Evolutionary conservation across 1,284 basidiomycete species (phyloP).

Genomic region (Singerocomus inundabilis): DNA sequence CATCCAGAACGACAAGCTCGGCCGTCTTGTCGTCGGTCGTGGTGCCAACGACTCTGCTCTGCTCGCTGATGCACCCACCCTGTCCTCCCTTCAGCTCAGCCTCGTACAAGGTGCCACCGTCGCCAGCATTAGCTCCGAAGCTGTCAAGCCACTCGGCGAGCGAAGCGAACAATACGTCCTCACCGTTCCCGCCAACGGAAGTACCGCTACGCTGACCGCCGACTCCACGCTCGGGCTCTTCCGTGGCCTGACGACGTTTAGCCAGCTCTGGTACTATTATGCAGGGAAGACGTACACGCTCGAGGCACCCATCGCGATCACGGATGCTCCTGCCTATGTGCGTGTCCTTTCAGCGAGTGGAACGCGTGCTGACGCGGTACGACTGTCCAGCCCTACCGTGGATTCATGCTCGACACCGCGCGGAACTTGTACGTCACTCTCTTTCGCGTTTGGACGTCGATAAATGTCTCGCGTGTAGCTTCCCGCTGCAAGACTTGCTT

Average conservation of each 20-base stretch:
- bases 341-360: slow-evolving; percentile 21
- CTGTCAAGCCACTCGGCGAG: slow-evolving; percentile 48
- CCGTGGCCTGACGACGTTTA: slow-evolving; percentile 81
- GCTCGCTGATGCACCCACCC: slow-evolving; percentile 30
- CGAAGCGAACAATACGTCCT: slow-evolving; percentile 71
- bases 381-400: slow-evolving; percentile 62
- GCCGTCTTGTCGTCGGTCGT: slow-evolving; percentile 52
- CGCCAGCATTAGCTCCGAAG: slow-evolving; percentile 52
- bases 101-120: slow-evolving; percentile 37
- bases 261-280: slow-evolving; percentile 71
- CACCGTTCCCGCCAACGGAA: slow-evolving; percentile 58
- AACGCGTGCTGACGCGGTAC: slow-evolving; percentile 4
- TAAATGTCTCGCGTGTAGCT: slow-evolving; percentile 40
- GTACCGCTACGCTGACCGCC: slow-evolving; percentile 59
- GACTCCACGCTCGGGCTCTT: slow-evolving; percentile 76
- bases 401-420: slow-evolving; percentile 80
- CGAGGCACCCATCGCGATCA: slow-evolving; percentile 58
- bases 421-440: slow-evolving; percentile 51
- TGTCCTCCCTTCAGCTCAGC: slow-evolving; percentile 41
- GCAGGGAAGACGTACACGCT: slow-evolving; percentile 52
- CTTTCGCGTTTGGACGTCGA: not conserved
- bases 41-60: slow-evolving; percentile 39
- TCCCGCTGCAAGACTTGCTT: slow-evolving; percentile 64
- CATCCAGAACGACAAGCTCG: slow-evolving; percentile 49
- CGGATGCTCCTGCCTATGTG: slow-evolving; percentile 67